A percentile compares a stretch with the other conserved stretches of the same genome.
Evolutionary conservation across 129 eudicot genomes (phyloP).

Genomic region (Gnaphalium uliginosum): DNA sequence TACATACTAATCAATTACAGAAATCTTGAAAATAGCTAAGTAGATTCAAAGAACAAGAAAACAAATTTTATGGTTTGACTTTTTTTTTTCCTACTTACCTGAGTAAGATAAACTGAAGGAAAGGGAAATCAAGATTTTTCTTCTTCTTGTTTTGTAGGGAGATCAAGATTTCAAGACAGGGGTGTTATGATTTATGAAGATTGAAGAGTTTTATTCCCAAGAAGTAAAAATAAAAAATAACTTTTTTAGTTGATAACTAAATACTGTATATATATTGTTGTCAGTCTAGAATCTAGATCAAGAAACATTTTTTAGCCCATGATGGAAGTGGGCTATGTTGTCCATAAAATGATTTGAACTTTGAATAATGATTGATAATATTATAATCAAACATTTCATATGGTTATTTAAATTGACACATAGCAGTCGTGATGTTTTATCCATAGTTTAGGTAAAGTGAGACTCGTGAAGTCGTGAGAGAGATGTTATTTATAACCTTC

Average conservation of each 20-base stretch:
- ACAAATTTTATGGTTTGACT: constrained; percentile 13
- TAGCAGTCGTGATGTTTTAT: background rate
- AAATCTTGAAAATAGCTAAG: constrained; percentile 22
- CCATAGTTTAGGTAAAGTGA: too few relatives aligned
- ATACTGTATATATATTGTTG: background rate
- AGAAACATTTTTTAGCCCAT: constrained; percentile 29
- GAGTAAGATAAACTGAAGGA: background rate
- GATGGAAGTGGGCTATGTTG: constrained; percentile 30
- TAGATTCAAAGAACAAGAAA: constrained; percentile 17
- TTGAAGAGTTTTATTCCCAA: background rate
- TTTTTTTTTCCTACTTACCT: background rate
- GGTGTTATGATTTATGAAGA: constrained; percentile 4
- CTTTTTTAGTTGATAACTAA: background rate
- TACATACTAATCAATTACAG: background rate
- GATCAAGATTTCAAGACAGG: constrained; percentile 1
- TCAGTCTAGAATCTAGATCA: constrained; percentile 20
- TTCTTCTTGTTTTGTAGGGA: constrained; percentile 3
- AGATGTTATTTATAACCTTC: background rate
- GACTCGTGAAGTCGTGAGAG: too few relatives aligned
- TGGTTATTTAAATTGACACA: background rate
- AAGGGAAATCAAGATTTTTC: background rate
- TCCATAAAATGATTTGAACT: background rate
- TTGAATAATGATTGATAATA: background rate
- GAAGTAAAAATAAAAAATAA: background rate
- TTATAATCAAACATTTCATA: background rate